These are phyloP conservation scores for Russula earlei DNA, from an alignment of 768 basidiomycete genomes.

Conservation along the genomic window DNA sequence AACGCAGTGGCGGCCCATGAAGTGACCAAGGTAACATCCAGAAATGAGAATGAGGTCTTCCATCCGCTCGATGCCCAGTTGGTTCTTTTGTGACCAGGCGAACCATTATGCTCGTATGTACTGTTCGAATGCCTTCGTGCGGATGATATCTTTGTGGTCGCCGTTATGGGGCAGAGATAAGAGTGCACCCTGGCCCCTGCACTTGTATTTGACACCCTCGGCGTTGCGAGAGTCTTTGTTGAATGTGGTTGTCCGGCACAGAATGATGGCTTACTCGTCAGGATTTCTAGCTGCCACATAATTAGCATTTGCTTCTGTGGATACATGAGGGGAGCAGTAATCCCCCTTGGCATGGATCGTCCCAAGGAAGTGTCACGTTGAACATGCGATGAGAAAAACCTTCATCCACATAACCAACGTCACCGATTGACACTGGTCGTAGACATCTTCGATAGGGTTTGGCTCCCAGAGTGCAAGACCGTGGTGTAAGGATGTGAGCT, in stretches of 20 bases:
- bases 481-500: constrained; percentile 4
- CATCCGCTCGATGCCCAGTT: not conserved
- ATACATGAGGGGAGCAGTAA: not conserved
- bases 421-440: constrained; percentile 15
- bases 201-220: not conserved
- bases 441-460: constrained; percentile 2
- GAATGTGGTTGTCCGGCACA: not conserved
- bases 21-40: not conserved
- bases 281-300: not conserved
- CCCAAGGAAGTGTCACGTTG: constrained; percentile 4
- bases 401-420: constrained; percentile 17
- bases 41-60: not conserved
- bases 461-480: constrained; percentile 17
- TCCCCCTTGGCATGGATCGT: not conserved
- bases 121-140: not conserved
- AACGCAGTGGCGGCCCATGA: not conserved
- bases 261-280: not conserved
- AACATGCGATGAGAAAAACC: constrained; percentile 17
- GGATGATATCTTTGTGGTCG: not conserved
- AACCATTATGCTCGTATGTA: too few relatives aligned
- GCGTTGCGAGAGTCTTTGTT: not conserved
- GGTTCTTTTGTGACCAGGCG: not conserved
- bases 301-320: not conserved
- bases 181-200: not conserved
- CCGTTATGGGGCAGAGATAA: not conserved